Evolutionary conservation across 164 flowering plant genomes (phyloP).

Genomic region (Vitis rupestris): DNA sequence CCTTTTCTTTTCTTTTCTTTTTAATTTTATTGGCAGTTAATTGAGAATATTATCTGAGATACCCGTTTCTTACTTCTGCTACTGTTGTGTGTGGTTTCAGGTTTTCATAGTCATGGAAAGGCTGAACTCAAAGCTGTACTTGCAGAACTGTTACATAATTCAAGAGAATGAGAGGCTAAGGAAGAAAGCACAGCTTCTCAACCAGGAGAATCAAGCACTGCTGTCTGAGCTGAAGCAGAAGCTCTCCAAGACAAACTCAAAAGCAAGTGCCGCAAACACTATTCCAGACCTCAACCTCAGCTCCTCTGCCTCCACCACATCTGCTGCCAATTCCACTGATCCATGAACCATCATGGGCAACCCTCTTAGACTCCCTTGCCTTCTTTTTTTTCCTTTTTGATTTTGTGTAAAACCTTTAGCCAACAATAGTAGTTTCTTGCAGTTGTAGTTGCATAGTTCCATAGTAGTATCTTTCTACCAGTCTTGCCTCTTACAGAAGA

Average conservation of each 20-base stretch:
- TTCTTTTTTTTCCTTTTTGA: not conserved
- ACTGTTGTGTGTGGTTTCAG: constrained; percentile 18
- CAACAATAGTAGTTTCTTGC: constrained; percentile 9
- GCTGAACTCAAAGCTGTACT: constrained; percentile 72
- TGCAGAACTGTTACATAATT: constrained; percentile 84
- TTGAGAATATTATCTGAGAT: constrained; percentile 9
- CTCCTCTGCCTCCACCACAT: constrained; percentile 31
- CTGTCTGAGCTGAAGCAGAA: constrained; percentile 67
- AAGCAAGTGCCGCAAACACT: constrained; percentile 19
- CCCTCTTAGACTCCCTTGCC: constrained; percentile 13
- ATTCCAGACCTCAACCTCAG: constrained; percentile 48
- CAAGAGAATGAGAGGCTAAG: constrained; percentile 86
- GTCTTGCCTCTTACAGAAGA: constrained; percentile 9
- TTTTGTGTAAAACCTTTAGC: constrained; percentile 19
- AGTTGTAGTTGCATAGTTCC: constrained; percentile 21
- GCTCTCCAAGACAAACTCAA: constrained; percentile 40
- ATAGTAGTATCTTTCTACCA: constrained; percentile 14
- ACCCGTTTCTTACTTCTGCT: not conserved
- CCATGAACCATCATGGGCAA: constrained; percentile 16
- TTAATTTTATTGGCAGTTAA: not conserved
- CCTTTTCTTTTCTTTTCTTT: not conserved
- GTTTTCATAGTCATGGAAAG: constrained; percentile 54
- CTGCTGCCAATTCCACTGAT: constrained; percentile 31
- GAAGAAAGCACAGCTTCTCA: constrained; percentile 77
- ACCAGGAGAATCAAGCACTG: constrained; percentile 81